Base-by-base conservation (phyloP, 805 yeast species). In the Soucietia sequanensis region DNA sequence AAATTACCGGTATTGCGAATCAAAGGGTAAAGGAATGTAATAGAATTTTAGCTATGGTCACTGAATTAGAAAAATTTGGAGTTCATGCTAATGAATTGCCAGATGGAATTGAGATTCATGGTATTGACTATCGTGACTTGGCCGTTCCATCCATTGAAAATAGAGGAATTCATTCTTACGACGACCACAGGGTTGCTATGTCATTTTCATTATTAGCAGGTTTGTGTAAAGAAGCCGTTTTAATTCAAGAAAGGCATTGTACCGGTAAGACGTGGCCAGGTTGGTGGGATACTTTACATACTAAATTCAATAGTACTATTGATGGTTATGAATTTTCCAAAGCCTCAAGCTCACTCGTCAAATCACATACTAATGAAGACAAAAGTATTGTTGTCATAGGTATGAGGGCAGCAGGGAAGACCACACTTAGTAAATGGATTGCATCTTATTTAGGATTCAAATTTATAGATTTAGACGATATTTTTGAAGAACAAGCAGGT, bases 241-340 rank as follows among this genome's bases (percentile, higher is more conserved):
- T 80, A 44, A 79, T 93, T 39, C 78, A 82, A 46, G 96, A 91
- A 54, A 80, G 97, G 62, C 77, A 84, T 17, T 88, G 97, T 56
- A 95, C 96, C 2, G 95, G 91, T 38, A 93, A 93, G 67, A 93
- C 99, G 0, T 93, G 99, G 99, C 99, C 99, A 14, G 98, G 97
- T 24, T 93, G 99, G 99, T 93, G 99, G 99, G 99, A 93, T 62
- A 75, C 81, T 23, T 68, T 93, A 43, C 89, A 81, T 55, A 75
- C 84, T 32, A 63, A 72, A 31, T 77, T 93, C 49, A 74, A 79
- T 14, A 83, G 77, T 17, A 50, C 60, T 8, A 60, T 93, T 23
- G 84, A 80, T 50, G 99, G 99, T 17, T 70, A 70, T 48, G 95
- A 85, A 52, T 72, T 75, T 5, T 49, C 58, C 8, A 41, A 43